A percentile compares a stretch with the other conserved stretches of the same genome.
Conservation (phyloP, 208 protist species). For the Phytomonas sp. region DNA sequence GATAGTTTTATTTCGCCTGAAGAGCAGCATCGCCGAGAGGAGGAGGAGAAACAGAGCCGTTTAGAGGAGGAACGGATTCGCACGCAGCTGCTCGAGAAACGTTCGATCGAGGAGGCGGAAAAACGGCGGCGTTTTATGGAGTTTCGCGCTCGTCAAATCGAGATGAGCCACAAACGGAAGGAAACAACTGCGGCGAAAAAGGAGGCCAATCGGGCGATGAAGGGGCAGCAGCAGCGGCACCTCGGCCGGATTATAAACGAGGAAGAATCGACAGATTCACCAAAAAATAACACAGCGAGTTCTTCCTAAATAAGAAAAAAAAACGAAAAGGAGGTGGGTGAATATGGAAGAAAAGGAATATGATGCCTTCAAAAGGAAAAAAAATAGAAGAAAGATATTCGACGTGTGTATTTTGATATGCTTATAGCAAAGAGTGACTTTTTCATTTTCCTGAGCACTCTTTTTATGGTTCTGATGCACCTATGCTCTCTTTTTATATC, state of each 20-base stretch:
- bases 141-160: constrained; percentile 62
- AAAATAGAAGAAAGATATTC: no score
- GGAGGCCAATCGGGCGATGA: background rate
- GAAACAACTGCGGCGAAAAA: constrained; percentile 37
- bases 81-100: constrained; percentile 41
- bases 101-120: constrained; percentile 46
- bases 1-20: constrained; percentile 9
- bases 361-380: no score
- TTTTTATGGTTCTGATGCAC: no score
- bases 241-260: background rate
- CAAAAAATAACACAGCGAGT: background rate
- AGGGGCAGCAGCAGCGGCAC: constrained; percentile 13
- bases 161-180: constrained; percentile 67
- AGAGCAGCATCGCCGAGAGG: constrained; percentile 31
- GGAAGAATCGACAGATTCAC: background rate
- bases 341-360: no score
- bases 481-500: no score
- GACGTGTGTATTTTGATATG: background rate
- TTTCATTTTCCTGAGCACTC: background rate
- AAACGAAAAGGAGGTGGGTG: no score
- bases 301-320: no score
- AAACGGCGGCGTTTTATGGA: constrained; percentile 71
- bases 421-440: background rate
- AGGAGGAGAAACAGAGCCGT: constrained; percentile 35
- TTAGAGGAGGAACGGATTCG: constrained; percentile 50